phyloP scores from a whole-genome alignment of 1,284 basidiomycete species.

The Sporisorium sorghi region DNA sequence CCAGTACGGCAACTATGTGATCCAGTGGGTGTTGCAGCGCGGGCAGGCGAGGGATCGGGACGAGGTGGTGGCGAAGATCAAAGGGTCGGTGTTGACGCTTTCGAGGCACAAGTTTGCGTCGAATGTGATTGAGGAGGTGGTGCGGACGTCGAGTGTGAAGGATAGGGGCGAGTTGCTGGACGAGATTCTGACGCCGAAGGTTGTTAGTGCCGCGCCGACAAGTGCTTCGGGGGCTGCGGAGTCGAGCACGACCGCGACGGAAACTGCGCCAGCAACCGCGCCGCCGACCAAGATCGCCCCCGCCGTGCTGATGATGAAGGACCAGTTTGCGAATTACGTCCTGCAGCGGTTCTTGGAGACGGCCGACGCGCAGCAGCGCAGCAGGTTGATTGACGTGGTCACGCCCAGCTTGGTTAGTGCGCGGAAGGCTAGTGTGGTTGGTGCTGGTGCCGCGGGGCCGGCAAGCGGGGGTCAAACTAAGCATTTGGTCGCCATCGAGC shows the following conservation, averaged over 20 bases:
- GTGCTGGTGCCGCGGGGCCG: background rate
- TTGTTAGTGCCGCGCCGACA: background rate
- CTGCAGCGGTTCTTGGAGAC: conserved; percentile 67
- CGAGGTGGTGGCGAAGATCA: conserved; percentile 79
- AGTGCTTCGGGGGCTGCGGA: background rate
- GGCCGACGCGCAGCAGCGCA: conserved; percentile 45
- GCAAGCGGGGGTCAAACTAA: conserved; percentile 42
- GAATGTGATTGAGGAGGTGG: conserved; percentile 94
- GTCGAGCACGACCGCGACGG: too few species aligned
- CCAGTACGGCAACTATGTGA: conserved; percentile 82
- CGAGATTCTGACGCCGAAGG: conserved; percentile 77
- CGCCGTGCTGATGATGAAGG: conserved; percentile 80
- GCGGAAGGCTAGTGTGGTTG: conserved; percentile 19
- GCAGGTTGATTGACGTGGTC: conserved; percentile 40
- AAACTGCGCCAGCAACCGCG: background rate
- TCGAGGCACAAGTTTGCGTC: conserved; percentile 89
- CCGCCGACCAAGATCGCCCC: conserved; percentile 21
- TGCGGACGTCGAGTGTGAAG: conserved; percentile 77
- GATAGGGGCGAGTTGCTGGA: conserved; percentile 79
- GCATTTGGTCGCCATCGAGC: conserved; percentile 56
- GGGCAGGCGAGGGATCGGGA: conserved; percentile 79
- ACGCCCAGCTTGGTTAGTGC: conserved; percentile 40
- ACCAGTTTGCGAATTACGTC: conserved; percentile 80
- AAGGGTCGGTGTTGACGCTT: conserved; percentile 79
- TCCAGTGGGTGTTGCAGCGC: conserved; percentile 90